Percentiles rank a stretch among this genome's conserved stretches.
Evolutionary conservation across 164 flowering plant genomes (phyloP).

Genomic region (Vitis vinifera): ASM3070453v1 NC_081809.1:6721501-6722000

Average conservation of each 20-base stretch:
- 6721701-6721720: not conserved
- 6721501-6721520: too few relatives aligned
- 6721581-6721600: conserved; percentile 28
- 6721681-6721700: conserved; percentile 7
- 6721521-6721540: too few relatives aligned
- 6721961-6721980: conserved; percentile 60
- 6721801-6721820: conserved; percentile 1
- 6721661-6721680: conserved; percentile 27
- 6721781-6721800: not conserved
- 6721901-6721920: conserved; percentile 44
- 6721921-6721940: conserved; percentile 20
- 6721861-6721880: conserved; percentile 38
- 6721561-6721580: conserved; percentile 10
- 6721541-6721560: too few relatives aligned
- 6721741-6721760: not conserved
- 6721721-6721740: not conserved
- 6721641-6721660: conserved; percentile 3
- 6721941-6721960: conserved; percentile 58
- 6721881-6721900: conserved; percentile 64
- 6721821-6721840: conserved; percentile 11
- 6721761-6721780: not conserved
- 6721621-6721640: conserved; percentile 23
- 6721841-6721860: conserved; percentile 13
- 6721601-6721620: conserved; percentile 2
- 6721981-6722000: conserved; percentile 51